Conservation (phyloP, 116 monocot genomes). For the Dioscorea cayenensis region DNA sequence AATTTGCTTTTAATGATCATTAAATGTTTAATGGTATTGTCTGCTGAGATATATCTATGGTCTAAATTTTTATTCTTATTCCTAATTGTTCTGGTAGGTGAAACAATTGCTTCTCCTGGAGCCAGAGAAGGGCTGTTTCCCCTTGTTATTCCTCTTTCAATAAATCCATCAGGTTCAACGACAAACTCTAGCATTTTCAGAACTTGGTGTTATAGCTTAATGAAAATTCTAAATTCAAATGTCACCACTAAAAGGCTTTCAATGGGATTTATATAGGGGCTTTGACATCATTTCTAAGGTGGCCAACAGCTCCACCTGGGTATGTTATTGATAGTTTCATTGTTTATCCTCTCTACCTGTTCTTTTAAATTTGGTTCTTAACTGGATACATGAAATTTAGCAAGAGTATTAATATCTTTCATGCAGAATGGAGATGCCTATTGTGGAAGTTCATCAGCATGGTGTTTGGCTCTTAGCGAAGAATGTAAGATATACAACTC, state of each 20-base stretch:
- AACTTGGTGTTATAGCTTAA: too few relatives aligned
- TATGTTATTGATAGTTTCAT: constrained; percentile 14
- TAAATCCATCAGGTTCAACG: constrained; percentile 65
- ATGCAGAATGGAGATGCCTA: constrained; percentile 92
- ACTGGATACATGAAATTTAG: neutral
- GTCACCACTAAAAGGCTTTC: too few relatives aligned
- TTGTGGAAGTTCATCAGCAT: constrained; percentile 86
- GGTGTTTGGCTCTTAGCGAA: constrained; percentile 93
- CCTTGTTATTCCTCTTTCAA: constrained; percentile 72
- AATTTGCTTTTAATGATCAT: neutral
- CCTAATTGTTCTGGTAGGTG: constrained; percentile 40
- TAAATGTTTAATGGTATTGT: neutral
- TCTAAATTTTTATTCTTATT: neutral
- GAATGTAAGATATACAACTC: constrained; percentile 51
- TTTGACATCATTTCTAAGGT: constrained; percentile 86
- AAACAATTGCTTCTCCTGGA: constrained; percentile 67
- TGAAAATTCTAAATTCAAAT: neutral
- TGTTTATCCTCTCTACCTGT: neutral
- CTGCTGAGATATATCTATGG: neutral
- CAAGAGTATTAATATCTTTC: constrained; percentile 6
- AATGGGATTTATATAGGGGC: constrained; percentile 38
- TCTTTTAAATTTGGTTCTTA: neutral
- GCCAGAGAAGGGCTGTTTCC: constrained; percentile 78
- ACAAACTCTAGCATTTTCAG: neutral
- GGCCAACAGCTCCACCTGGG: constrained; percentile 96